A percentile compares a stretch with the other conserved stretches of the same genome.
phyloP scores from a whole-genome alignment of 768 basidiomycete species.

The Thelephora aurantiotincta region DNA sequence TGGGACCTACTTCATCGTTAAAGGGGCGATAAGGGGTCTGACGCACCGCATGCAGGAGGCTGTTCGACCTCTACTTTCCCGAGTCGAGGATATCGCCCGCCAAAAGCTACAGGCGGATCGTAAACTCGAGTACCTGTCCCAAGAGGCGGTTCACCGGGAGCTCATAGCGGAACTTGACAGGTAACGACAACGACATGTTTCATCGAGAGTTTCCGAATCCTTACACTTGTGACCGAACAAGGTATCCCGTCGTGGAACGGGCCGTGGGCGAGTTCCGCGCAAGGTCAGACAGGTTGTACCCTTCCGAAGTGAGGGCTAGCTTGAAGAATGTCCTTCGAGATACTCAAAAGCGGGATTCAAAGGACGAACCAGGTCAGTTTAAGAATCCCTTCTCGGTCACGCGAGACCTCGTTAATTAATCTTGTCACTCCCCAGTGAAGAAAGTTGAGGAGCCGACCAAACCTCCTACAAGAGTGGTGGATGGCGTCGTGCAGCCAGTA shows the following conservation, averaged over 20 bases:
- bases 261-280: conserved; percentile 23
- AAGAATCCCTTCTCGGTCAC: too few relatives aligned
- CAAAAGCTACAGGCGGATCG: conserved; percentile 39
- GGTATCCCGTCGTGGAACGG: conserved; percentile 55
- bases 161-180: conserved; percentile 62
- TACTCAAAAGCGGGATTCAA: too few relatives aligned
- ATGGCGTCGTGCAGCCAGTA: too few relatives aligned
- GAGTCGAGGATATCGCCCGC: conserved; percentile 48
- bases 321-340: too few relatives aligned
- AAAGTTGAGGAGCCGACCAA: too few relatives aligned
- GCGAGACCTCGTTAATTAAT: too few relatives aligned
- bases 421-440: too few relatives aligned
- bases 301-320: too few relatives aligned
- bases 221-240: conserved; percentile 11
- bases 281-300: conserved; percentile 7
- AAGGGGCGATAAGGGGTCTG: not conserved
- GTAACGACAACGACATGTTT: conserved; percentile 17
- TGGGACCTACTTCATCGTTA: conserved; percentile 1
- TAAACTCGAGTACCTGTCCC: conserved; percentile 35
- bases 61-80: conserved; percentile 35
- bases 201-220: conserved; percentile 10
- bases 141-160: conserved; percentile 42
- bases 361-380: too few relatives aligned
- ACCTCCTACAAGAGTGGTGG: too few relatives aligned
- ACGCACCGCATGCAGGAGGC: conserved; percentile 26